Conservation (phyloP, 352 stramenopile species). For the Pythium coloratum region DNA sequence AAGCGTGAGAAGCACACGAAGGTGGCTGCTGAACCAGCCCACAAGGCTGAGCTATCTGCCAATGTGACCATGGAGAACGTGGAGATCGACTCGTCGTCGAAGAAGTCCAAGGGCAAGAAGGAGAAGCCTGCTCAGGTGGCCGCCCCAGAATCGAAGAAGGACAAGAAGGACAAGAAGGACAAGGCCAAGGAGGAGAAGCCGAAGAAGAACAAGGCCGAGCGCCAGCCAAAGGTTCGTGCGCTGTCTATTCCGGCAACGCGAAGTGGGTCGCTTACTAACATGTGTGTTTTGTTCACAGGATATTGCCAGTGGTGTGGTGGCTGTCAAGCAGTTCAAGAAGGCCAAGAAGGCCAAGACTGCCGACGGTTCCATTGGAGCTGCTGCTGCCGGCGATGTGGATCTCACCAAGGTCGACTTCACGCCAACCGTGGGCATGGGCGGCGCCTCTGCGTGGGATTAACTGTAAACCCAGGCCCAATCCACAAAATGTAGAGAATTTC, state of each 20-base stretch:
- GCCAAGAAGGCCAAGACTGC: slow-evolving; percentile 40
- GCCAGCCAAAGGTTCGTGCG: slow-evolving; percentile 40
- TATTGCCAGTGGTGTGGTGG: slow-evolving; percentile 69
- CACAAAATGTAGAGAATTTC: slow-evolving; percentile 13
- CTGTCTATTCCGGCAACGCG: not conserved
- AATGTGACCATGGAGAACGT: slow-evolving; percentile 32
- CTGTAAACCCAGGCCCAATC: not conserved
- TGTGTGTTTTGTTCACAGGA: slow-evolving; percentile 32
- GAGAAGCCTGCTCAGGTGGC: slow-evolving; percentile 19
- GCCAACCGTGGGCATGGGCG: slow-evolving; percentile 63
- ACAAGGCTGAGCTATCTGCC: not conserved
- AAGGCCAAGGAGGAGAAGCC: slow-evolving; percentile 22
- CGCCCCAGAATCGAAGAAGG: slow-evolving; percentile 27
- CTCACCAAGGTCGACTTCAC: slow-evolving; percentile 64
- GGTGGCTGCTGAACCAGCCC: not conserved
- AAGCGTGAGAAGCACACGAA: slow-evolving; percentile 31
- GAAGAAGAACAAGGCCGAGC: slow-evolving; percentile 32
- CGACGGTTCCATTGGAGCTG: slow-evolving; percentile 12
- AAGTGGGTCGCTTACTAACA: not conserved
- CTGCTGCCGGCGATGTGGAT: slow-evolving; percentile 36
- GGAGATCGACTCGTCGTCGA: slow-evolving; percentile 33
- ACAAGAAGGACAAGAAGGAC: slow-evolving; percentile 21
- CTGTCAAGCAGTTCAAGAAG: slow-evolving; percentile 82
- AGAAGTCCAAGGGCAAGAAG: slow-evolving; percentile 15
- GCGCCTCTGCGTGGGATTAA: slow-evolving; percentile 75